Evolutionary conservation across 345 rosid species (phyloP).

Genomic region (Noccaea caerulescens): DNA sequence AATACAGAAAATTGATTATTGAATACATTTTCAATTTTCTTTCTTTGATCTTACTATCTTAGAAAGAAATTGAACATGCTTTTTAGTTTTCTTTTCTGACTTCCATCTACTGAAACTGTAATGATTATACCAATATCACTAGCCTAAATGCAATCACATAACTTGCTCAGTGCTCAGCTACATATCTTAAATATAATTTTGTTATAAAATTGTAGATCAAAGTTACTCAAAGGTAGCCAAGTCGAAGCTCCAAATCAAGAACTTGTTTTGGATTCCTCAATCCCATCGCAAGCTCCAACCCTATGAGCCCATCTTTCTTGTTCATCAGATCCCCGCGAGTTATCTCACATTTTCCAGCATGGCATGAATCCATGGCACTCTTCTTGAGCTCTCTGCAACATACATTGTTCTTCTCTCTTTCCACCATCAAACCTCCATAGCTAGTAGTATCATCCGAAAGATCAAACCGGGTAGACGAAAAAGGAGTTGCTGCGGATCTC

Average conservation of each 20-base stretch:
- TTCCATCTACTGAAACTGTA: slow-evolving; percentile 10
- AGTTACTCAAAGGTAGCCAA: slow-evolving; percentile 48
- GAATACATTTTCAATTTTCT: background rate
- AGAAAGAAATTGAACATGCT: background rate
- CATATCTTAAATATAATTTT: background rate
- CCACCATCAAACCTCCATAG: slow-evolving; percentile 35
- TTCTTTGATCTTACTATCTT: background rate
- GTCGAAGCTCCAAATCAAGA: slow-evolving; percentile 76
- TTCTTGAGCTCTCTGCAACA: slow-evolving; percentile 44
- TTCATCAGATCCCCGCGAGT: slow-evolving; percentile 43
- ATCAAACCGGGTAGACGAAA: slow-evolving; percentile 27
- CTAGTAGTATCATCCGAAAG: slow-evolving; percentile 20
- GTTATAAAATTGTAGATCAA: background rate
- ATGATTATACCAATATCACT: slow-evolving; percentile 22
- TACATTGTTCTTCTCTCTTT: slow-evolving; percentile 41
- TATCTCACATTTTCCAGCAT: slow-evolving; percentile 33
- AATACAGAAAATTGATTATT: background rate
- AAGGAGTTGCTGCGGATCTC: slow-evolving; percentile 33
- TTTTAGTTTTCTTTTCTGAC: background rate
- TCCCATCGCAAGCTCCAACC: slow-evolving; percentile 55
- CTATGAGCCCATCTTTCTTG: slow-evolving; percentile 43
- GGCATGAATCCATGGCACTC: slow-evolving; percentile 31
- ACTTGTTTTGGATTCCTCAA: slow-evolving; percentile 52
- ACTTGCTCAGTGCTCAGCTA: slow-evolving; percentile 33
- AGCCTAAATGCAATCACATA: slow-evolving; percentile 36